Evolutionary conservation across 1,284 basidiomycete species (phyloP), one percentile per base, ranked within the genome.

Genomic region (Porodaedalea pini): DNA sequence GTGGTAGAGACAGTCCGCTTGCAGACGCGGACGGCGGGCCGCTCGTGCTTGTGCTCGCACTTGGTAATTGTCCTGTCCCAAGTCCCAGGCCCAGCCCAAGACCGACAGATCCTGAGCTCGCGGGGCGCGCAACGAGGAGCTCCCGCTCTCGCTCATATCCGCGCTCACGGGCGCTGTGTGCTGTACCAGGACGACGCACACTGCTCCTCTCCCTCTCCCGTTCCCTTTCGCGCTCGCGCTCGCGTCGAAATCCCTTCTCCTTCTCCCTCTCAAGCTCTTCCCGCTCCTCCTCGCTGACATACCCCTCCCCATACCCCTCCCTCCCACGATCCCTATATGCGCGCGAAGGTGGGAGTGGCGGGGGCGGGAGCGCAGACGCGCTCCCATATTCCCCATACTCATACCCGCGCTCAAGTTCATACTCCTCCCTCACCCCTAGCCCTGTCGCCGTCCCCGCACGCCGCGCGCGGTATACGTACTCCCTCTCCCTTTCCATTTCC

Each of bases 401-500:
- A 19, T 41, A 52, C 19, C 37, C 51, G 19, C 51, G 51, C 21
- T 51, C 49, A 15, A 34, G 48, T 8, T 21, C 45, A n/a, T 50
- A 47, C 8, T 47, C 55, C n/a, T 31, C 37, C n/a, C 51, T 36
- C 27, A 13, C 43, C 36, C 48, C 4, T 27, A 52, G 50, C 39
- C 56, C 34, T 36, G 29, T 50, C n/a, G 54, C 27, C 11, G 21
- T 34, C 13, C 44, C 29, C 31, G 13, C 36, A n/a, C 13, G n/a
- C 44, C 29, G 17, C 34, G 23, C 54, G 6, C 21, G 32, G 15
- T 43, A n/a, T 29, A 19, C 49, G 29, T 4, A 36, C 53, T 55
- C 53, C 32, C 53, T 50, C 54, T 56, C 58, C 39, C 55, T 32
- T 15, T 47, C 34, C 25, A 37, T 23, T 17, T 57, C 54, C 36